Conservation (phyloP, 352 stramenopile genomes). For the Pythium pyrilobum region DNA sequence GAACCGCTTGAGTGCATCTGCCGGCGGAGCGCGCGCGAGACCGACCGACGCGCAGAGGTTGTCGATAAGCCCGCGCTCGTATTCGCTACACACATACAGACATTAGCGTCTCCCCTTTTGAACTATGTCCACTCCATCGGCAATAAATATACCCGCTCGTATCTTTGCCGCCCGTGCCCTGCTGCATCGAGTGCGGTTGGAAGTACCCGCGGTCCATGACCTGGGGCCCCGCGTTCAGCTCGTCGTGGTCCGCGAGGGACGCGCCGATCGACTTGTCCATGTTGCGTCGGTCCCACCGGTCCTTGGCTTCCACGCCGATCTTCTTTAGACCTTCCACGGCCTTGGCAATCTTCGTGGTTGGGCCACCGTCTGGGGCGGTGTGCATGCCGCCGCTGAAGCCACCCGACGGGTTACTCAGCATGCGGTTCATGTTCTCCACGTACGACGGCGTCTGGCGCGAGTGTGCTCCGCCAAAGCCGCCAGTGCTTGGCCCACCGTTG, state of each 20-base stretch:
- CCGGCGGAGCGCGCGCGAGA: constrained; percentile 63
- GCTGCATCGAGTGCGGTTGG: constrained; percentile 49
- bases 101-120: not conserved
- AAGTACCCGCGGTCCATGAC: constrained; percentile 75
- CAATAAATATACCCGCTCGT: constrained; percentile 51
- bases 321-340: constrained; percentile 79
- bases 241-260: constrained; percentile 83
- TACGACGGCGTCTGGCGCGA: constrained; percentile 31
- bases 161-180: constrained; percentile 60
- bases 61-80: constrained; percentile 84
- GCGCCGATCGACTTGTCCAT: constrained; percentile 89
- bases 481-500: constrained; percentile 1
- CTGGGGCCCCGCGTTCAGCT: constrained; percentile 54
- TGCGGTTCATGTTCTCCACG: constrained; percentile 54
- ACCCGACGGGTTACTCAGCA: constrained; percentile 28
- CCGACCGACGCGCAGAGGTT: constrained; percentile 73
- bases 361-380: constrained; percentile 16
- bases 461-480: constrained; percentile 7
- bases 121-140: not conserved
- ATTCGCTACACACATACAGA: constrained; percentile 39
- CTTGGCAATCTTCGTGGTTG: constrained; percentile 63
- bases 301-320: constrained; percentile 66
- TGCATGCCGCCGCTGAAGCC: constrained; percentile 12
- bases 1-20: constrained; percentile 78
- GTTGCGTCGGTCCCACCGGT: constrained; percentile 84